These are phyloP conservation scores for Hyaloscypha variabilis DNA, from an alignment of 495 filamentous ascomycete species.

Conservation along the genomic window DNA sequence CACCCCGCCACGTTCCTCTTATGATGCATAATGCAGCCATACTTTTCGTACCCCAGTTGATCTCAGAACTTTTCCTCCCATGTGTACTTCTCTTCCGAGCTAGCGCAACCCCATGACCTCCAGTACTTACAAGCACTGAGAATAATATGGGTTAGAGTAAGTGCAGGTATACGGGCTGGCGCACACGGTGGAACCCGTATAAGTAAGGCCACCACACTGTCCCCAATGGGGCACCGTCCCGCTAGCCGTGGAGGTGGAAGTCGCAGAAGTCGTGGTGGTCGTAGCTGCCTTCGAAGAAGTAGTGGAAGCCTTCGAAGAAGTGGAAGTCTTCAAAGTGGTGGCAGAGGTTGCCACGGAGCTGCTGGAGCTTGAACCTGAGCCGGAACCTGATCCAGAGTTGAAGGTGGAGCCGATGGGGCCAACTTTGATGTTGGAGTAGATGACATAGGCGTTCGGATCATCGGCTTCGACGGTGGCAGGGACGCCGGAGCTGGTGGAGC, in stretches of 20 bases:
- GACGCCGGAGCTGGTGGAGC: conserved; percentile 60
- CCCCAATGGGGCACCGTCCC: conserved; percentile 13
- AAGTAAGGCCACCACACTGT: conserved; percentile 14
- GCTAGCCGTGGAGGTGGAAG: not conserved
- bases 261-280: not conserved
- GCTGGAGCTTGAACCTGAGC: conserved; percentile 13
- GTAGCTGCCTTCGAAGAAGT: not conserved
- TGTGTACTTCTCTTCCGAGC: too few species aligned
- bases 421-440: conserved; percentile 69
- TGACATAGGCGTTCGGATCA: conserved; percentile 56
- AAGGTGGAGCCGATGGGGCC: conserved; percentile 65
- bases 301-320: not conserved
- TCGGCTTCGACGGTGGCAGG: conserved; percentile 61
- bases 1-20: too few species aligned
- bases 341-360: not conserved
- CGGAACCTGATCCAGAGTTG: not conserved
- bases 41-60: too few species aligned
- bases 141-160: conserved; percentile 12
- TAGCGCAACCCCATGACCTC: too few species aligned
- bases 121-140: conserved; percentile 20
- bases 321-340: not conserved
- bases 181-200: conserved; percentile 17
- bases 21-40: too few species aligned
- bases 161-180: conserved; percentile 10
- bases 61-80: too few species aligned